These are phyloP conservation scores for Chlorella vulgaris DNA, from an alignment of 139 green algal species.

Conservation along the genomic window DNA sequence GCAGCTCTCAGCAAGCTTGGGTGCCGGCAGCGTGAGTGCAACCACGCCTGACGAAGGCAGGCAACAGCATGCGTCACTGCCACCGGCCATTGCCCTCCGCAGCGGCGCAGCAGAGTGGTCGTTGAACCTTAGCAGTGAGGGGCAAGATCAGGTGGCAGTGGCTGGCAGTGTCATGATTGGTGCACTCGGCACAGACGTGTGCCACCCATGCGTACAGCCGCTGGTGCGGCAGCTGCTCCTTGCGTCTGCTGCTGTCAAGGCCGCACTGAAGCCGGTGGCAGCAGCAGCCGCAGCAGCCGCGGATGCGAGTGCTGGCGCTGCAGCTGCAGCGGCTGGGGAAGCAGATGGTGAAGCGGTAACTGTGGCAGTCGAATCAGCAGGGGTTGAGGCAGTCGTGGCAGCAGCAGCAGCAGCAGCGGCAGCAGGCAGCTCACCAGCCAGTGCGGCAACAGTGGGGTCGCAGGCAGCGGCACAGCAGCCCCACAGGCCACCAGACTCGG, in stretches of 20 bases:
- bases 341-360: too few relatives aligned
- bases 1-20: background rate
- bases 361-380: too few relatives aligned
- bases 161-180: background rate
- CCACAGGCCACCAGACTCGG: background rate
- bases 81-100: background rate
- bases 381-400: too few relatives aligned
- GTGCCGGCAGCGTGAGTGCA: background rate
- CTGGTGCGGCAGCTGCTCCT: background rate
- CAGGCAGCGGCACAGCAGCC: background rate
- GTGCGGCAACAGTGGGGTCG: too few relatives aligned
- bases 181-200: background rate
- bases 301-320: too few relatives aligned
- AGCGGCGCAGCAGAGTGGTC: conserved; percentile 14
- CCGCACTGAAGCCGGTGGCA: background rate
- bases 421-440: background rate
- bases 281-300: background rate
- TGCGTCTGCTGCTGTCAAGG: background rate
- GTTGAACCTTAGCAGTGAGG: background rate
- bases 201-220: background rate
- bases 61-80: background rate
- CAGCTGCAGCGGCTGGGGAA: too few relatives aligned
- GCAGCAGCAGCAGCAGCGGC: background rate
- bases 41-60: too few relatives aligned
- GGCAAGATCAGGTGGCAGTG: background rate